Conservation (phyloP, 2,329 filamentous ascomycete genomes). For the Aspergillus tubingensis region DNA sequence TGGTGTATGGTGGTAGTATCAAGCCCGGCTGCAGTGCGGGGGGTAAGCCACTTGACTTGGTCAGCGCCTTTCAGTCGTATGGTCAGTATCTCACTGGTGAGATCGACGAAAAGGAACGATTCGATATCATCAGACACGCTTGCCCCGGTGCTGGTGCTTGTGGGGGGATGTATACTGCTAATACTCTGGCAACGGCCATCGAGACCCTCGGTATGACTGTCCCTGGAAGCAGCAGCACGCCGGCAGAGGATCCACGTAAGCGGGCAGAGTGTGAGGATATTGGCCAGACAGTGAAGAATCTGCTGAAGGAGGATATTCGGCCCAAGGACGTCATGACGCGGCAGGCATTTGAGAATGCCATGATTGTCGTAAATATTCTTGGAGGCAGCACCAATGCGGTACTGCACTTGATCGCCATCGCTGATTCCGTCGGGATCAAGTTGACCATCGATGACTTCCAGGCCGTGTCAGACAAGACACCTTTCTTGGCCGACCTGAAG, state of each 20-base stretch:
- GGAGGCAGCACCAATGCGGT: conserved; percentile 81
- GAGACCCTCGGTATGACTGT: conserved; percentile 71
- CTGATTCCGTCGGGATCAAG: conserved; percentile 73
- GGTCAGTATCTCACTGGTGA: conserved; percentile 70
- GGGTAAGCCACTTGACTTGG: conserved; percentile 75
- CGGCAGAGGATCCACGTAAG: conserved; percentile 69
- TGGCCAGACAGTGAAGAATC: conserved; percentile 68
- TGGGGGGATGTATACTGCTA: conserved; percentile 77
- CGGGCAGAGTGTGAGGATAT: conserved; percentile 67
- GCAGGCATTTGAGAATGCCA: conserved; percentile 76
- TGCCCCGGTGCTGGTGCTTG: conserved; percentile 77
- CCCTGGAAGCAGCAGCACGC: conserved; percentile 73
- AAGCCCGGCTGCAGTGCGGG: conserved; percentile 76
- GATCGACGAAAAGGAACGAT: conserved; percentile 16
- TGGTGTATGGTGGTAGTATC: conserved; percentile 95
- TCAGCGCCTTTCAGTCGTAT: conserved; percentile 94
- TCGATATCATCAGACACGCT: conserved; percentile 16
- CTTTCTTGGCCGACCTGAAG: conserved; percentile 70
- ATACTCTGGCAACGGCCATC: conserved; percentile 69
- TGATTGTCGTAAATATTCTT: conserved; percentile 74
- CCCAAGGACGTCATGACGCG: conserved; percentile 75
- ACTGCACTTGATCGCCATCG: conserved; percentile 76
- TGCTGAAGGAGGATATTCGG: conserved; percentile 71
- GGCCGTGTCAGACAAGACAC: conserved; percentile 67
- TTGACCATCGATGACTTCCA: conserved; percentile 79